Percentiles rank a stretch among this genome's conserved stretches.
Evolutionary conservation across 768 basidiomycete species (phyloP).

Genomic region (Mycena sanguinolenta): DNA sequence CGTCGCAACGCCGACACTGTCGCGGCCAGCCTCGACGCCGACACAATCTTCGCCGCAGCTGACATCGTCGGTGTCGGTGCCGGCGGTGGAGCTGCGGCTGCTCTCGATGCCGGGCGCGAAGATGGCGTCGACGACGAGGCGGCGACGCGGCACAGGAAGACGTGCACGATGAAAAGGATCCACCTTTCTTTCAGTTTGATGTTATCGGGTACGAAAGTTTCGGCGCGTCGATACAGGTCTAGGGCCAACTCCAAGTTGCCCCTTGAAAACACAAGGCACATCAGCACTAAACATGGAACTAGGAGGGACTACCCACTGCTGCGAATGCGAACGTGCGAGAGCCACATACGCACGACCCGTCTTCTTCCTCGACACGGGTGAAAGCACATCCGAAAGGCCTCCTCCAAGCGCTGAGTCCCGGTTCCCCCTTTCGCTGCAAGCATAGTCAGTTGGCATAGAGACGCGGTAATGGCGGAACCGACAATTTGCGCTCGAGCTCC

Average conservation of each 20-base stretch:
- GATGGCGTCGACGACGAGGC: neutral
- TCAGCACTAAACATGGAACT: conserved; percentile 7
- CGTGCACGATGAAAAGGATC: conserved; percentile 78
- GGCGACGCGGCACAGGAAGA: conserved; percentile 70
- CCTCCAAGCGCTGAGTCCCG: conserved; percentile 73
- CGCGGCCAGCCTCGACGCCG: neutral
- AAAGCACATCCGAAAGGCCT: conserved; percentile 74
- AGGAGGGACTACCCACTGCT: conserved; percentile 72
- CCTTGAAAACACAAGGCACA: conserved; percentile 54
- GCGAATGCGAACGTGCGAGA: conserved; percentile 83
- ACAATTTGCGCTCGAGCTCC: conserved; percentile 84
- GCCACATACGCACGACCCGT: conserved; percentile 88
- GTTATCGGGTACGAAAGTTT: conserved; percentile 88
- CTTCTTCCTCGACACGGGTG: conserved; percentile 84
- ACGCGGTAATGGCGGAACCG: conserved; percentile 39
- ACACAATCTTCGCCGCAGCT: neutral
- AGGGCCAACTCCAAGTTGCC: conserved; percentile 86
- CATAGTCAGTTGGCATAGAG: neutral
- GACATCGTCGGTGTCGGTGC: no score
- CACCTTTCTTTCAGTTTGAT: conserved; percentile 90
- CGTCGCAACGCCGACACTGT: neutral
- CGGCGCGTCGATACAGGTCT: conserved; percentile 86
- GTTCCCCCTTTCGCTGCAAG: conserved; percentile 67
- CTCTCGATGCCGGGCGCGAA: neutral
- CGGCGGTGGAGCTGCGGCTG: no score